Base-by-base conservation (phyloP, 2,329 filamentous ascomycete genomes). In the Neodidymelliopsis sp. region DNA sequence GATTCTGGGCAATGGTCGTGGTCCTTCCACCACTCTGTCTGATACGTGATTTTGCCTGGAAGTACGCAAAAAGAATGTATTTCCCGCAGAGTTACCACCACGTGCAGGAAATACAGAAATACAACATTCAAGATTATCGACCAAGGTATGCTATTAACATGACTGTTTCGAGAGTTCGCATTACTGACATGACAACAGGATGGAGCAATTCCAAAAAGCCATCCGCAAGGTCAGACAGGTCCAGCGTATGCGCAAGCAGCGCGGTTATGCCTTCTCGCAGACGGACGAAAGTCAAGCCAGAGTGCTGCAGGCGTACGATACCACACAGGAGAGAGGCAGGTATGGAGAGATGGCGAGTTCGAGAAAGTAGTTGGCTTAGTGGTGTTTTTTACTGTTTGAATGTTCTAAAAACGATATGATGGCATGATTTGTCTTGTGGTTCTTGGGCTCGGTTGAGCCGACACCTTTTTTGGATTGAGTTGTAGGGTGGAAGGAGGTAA, bases 171-270 rank as follows among this genome's bases (percentile, higher is more conserved):
- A 9, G 24, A 12, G 3, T 12, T 19, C 0, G 2, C 15, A 18
- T 12, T 12, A 20, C 35, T 50, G 24, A 50, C 29, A 2, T 2
- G 1, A 4, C 4, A 16, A 54, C 56, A 93, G 90, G 69, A 99
- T 99, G 94, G 94, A 99, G 70, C 94, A 99, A 76, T 99, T 99
- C 81, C 94, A 99, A 77, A 99, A 99, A 77, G 94, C 94, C 16
- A 97, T 99, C 69, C 89, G 94, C 66, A 99, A 99, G 77, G 94
- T 99, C 42, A 86, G 94, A 40, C 94, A 99, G 75, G 94, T 97
- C 29, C 94, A 97, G 77, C 89, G 94, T 57, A 99, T 97, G 94
- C 91, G 94, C 71, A 99, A 99, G 77, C 94, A 99, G 77, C 89
- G 94, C 68, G 94, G 94, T 24, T 99, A 99, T 70, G 94, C 94